Evolutionary conservation across 768 basidiomycete species (phyloP), one percentile per base, ranked within the genome.

Genomic region (Pleurotus djamor): DNA sequence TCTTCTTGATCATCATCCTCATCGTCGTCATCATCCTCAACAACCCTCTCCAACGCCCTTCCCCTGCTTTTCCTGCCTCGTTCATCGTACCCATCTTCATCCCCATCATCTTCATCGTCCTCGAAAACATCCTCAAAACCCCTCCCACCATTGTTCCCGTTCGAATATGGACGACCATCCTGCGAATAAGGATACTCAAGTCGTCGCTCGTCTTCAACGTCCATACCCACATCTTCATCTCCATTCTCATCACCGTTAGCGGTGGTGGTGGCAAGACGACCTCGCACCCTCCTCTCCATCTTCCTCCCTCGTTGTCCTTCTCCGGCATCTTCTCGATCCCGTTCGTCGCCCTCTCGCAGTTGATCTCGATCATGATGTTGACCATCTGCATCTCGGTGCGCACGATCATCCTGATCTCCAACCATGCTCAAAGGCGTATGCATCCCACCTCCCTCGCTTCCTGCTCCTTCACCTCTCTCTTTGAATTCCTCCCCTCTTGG

Each of bases 21-120:
- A 66, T 65, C 43, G 70, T 61, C 65, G 64, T 66, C 60, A 67
- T 67, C 48, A 68, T 65, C 38, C 59, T 60, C 52, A 32, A 50
- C 33, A 41, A 57, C 28, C 9, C 62, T 48, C 58, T 59, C 33
- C 52, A 37, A 38, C 45, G 36, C n/a, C 44, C 59, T 28, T 28
- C 21, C 21, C 21, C 21, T 28, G 21, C 55, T 49, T 47, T 36
- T 34, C 58, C 61, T n/a, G 7, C 43, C n/a, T 1, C 35, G 13
- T 32, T 32, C 54, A 41, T 55, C 54, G 14, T 55, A n/a, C 21
- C 16, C 54, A 44, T 41, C 21, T 41, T 47, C 45, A 47, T 47
- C 45, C 17, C 52, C 52, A 16, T n/a, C 52, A 16, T 14, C 32
- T 16, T 14, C 28, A 33, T 17, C 49, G 34, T 13, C 49, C 8